Conservation (phyloP, 768 basidiomycete species). For the Agaricus sinodeliciosus region DNA sequence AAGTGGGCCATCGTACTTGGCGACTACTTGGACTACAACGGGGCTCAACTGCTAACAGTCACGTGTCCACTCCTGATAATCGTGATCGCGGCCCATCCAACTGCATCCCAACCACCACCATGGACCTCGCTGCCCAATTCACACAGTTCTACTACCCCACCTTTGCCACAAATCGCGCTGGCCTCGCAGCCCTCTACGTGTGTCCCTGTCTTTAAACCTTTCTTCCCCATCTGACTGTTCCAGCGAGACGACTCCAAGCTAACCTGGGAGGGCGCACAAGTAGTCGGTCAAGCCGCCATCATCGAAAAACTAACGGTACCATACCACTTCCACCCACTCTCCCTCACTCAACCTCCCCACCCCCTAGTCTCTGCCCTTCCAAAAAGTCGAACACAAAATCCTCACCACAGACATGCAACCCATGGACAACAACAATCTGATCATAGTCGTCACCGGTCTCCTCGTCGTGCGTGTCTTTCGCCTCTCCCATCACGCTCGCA, state of each 20-base stretch:
- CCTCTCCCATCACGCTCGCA: background rate
- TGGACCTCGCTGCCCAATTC: conserved; percentile 79
- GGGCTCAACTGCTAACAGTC: background rate
- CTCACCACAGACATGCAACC: conserved; percentile 87
- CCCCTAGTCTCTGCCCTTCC: conserved; percentile 72
- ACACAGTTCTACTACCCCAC: conserved; percentile 75
- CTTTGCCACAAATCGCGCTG: conserved; percentile 60
- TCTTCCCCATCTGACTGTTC: conserved; percentile 13
- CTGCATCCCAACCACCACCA: conserved; percentile 16
- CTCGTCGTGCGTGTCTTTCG: conserved; percentile 47
- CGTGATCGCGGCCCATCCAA: conserved; percentile 8
- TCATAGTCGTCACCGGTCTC: conserved; percentile 87
- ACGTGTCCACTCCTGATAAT: conserved; percentile 10
- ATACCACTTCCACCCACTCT: background rate
- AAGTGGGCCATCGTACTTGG: conserved; percentile 31
- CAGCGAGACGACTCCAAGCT: conserved; percentile 84
- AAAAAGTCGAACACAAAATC: conserved; percentile 72
- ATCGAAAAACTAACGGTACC: conserved; percentile 67
- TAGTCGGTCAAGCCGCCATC: conserved; percentile 52
- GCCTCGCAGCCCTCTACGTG: conserved; percentile 71
- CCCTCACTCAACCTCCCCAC: background rate
- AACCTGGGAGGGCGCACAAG: conserved; percentile 63
- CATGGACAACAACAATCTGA: conserved; percentile 14
- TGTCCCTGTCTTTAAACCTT: conserved; percentile 23
- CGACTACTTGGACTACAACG: background rate